A percentile compares a stretch with the other conserved stretches of the same genome.
phyloP scores from a whole-genome alignment of 495 filamentous ascomycete species.

The Hypoxylon cercidicola region DNA sequence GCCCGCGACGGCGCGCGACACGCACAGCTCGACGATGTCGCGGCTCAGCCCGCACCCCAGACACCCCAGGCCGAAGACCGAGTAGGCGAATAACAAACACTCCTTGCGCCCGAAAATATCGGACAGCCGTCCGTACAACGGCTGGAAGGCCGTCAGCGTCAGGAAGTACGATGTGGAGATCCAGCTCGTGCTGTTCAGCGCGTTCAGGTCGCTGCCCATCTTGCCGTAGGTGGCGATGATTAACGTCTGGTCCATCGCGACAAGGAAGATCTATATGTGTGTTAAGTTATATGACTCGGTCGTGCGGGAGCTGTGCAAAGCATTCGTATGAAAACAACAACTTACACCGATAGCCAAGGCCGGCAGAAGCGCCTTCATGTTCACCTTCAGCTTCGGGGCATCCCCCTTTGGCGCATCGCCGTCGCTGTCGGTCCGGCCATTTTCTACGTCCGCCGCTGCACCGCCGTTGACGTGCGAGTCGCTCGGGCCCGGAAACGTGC shows the following conservation, averaged over 20 bases:
- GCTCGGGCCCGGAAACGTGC: constrained; percentile 29
- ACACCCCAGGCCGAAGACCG: constrained; percentile 78
- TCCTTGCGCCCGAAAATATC: constrained; percentile 88
- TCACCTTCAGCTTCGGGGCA: constrained; percentile 45
- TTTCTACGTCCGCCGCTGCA: constrained; percentile 34
- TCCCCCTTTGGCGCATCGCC: constrained; percentile 16
- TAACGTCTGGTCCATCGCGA: constrained; percentile 83
- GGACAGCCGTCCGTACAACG: constrained; percentile 78
- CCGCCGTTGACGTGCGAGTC: constrained; percentile 3
- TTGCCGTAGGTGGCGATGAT: constrained; percentile 81
- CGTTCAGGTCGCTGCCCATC: constrained; percentile 83
- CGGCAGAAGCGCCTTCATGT: constrained; percentile 64
- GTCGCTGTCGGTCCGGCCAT: constrained; percentile 11
- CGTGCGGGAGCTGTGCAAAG: constrained; percentile 4
- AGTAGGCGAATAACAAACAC: constrained; percentile 77
- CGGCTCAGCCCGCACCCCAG: constrained; percentile 76
- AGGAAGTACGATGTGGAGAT: constrained; percentile 86
- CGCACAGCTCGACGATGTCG: constrained; percentile 76
- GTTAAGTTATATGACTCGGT: background rate
- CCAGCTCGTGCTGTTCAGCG: constrained; percentile 84
- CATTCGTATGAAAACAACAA: constrained; percentile 10
- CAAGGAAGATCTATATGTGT: constrained; percentile 68
- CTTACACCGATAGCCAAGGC: constrained; percentile 68
- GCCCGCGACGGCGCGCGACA: constrained; percentile 69
- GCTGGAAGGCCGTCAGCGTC: constrained; percentile 82